These are phyloP conservation scores for Fragaria nilgerrensis DNA, from an alignment of 306 rosid genomes.

Conservation along the genomic window DNA sequence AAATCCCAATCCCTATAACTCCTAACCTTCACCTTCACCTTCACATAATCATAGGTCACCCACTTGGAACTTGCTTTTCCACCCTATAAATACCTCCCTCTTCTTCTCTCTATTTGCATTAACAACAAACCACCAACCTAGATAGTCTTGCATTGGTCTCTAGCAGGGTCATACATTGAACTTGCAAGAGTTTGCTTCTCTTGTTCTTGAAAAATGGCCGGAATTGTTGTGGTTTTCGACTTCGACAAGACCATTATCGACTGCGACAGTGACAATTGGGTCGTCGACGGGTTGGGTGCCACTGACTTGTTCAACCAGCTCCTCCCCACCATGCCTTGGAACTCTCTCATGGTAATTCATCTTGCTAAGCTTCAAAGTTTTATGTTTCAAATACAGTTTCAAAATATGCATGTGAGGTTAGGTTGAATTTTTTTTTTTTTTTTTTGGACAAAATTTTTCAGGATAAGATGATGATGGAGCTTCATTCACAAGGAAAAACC, in stretches of 20 bases:
- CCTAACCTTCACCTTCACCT: not conserved
- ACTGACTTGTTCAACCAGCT: conserved; percentile 65
- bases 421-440: not conserved
- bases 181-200: not conserved
- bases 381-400: not conserved
- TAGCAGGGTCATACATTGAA: not conserved
- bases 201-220: conserved; percentile 35
- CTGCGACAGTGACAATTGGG: conserved; percentile 79
- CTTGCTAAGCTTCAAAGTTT: not conserved
- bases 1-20: conserved; percentile 21
- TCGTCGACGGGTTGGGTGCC: conserved; percentile 60
- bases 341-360: conserved; percentile 65
- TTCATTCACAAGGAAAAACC: conserved; percentile 54
- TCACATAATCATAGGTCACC: conserved; percentile 2
- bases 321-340: conserved; percentile 86
- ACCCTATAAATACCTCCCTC: conserved; percentile 42
- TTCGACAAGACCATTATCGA: conserved; percentile 84
- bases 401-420: not conserved
- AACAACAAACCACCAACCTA: conserved; percentile 8
- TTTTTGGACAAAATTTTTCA: conserved; percentile 21
- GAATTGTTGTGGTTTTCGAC: conserved; percentile 59
- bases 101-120: not conserved
- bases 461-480: conserved; percentile 79
- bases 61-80: not conserved
- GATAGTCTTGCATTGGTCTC: not conserved